Base-by-base conservation (phyloP, 225 moss, liverwort and hornwort genomes). In the Pseudoscleropodium purum region DNA sequence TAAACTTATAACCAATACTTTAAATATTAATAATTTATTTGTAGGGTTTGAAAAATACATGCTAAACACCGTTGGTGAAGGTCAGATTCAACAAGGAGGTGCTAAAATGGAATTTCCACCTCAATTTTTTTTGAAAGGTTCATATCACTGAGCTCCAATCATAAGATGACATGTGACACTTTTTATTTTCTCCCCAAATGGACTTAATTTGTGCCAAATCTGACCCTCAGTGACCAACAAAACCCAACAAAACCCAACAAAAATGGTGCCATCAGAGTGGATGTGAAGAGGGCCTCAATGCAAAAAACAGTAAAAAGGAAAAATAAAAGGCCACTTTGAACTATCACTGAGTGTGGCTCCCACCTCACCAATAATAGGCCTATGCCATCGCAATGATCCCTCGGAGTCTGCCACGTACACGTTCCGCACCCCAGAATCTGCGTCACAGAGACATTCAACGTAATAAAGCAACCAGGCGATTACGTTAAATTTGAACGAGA, bases 31-130 rank as follows among this genome's bases (percentile, higher is more conserved):
- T 77, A 52, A 8, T 21, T 51, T 14, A 23, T 76, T 2, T 51
- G 7, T 33, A 76, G 21, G 7, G 3, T 20, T 3, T 51, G 0
- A 20, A 33, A 51, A 76, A 47, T 18, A 51, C 2, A 51, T 51
- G 3, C 13, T 2, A 76, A 51, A 19, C 6, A 20, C 2, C 1
- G 0, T 49, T 49, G 0, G 0, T 1, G 0, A 20, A 1, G 0
- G 7, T 19, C 11, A 31, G 0, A 75, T 75, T 49, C 2, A 1
- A 2, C 0, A 49, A 0, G 3, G 19, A 18, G 12, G 17, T 49
- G 20, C 0, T 1, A 0, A 49, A 49, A 75, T 49, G 2, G 0
- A 33, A 30, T 49, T 20, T 49, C 33, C 12, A 20, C 33, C 1
- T 51, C 33, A 49, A 0, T 49, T 18, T 18, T 30, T 45, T 31